These are phyloP conservation scores for Mycosarcoma mackinlayi DNA, from an alignment of 1,284 basidiomycete species.

Conservation along the genomic window DNA sequence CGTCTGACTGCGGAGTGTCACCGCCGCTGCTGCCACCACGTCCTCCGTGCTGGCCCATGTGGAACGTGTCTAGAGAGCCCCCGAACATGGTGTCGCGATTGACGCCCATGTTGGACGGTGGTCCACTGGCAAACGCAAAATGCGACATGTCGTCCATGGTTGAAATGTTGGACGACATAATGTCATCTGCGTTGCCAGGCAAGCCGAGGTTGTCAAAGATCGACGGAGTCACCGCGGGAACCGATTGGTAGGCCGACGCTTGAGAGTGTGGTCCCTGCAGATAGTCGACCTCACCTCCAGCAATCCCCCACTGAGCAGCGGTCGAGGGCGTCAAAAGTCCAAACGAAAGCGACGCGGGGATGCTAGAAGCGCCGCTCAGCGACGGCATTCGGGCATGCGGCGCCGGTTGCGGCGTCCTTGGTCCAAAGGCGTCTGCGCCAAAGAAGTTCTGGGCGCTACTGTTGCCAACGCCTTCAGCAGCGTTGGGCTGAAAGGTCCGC, in stretches of 20 bases:
- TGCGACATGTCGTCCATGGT: slow-evolving; percentile 22
- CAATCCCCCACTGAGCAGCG: slow-evolving; percentile 12
- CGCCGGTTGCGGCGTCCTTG: slow-evolving; percentile 26
- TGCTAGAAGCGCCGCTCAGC: slow-evolving; percentile 21
- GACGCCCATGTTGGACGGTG: background rate
- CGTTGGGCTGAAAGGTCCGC: background rate
- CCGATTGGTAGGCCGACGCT: slow-evolving; percentile 5
- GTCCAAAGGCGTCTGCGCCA: slow-evolving; percentile 15
- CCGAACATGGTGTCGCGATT: slow-evolving; percentile 11
- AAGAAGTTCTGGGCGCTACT: background rate
- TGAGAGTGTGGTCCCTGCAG: slow-evolving; percentile 33
- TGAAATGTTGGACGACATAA: slow-evolving; percentile 10
- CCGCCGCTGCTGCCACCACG: background rate
- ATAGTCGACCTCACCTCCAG: slow-evolving; percentile 18
- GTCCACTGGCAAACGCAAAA: slow-evolving; percentile 6
- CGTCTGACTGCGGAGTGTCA: slow-evolving; percentile 32
- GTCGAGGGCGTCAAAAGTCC: slow-evolving; percentile 36
- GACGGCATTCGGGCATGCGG: slow-evolving; percentile 25
- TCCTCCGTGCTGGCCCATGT: background rate
- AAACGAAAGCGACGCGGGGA: slow-evolving; percentile 32
- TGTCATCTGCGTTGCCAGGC: slow-evolving; percentile 9
- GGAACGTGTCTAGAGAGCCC: slow-evolving; percentile 14
- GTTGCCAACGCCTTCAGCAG: background rate
- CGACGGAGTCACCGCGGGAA: slow-evolving; percentile 37
- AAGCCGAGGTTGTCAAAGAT: slow-evolving; percentile 43